phyloP scores from a whole-genome alignment of 805 yeast genomes.

The Starmerella floricola region DNA sequence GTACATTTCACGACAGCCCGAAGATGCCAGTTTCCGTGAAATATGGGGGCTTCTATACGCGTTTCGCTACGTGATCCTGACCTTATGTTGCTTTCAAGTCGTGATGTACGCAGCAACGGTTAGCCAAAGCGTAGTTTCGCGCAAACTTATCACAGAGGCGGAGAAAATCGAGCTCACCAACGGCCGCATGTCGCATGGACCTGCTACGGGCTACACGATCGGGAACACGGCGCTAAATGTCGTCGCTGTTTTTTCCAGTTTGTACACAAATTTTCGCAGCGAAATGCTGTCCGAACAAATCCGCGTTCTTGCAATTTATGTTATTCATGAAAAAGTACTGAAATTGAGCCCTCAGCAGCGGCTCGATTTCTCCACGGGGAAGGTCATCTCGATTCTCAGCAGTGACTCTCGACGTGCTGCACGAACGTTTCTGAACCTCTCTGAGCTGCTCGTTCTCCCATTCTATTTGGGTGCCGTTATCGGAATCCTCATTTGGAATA shows the following conservation, averaged over 20 bases:
- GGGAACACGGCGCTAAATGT: conserved; percentile 50
- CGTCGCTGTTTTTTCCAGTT: conserved; percentile 35
- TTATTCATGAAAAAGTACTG: conserved; percentile 56
- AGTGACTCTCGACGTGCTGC: conserved; percentile 71
- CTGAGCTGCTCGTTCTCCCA: not conserved
- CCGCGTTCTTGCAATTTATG: conserved; percentile 56
- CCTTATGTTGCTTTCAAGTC: not conserved
- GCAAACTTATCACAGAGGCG: conserved; percentile 10
- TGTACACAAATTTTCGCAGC: conserved; percentile 49
- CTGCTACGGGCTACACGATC: conserved; percentile 64
- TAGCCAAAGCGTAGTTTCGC: conserved; percentile 12
- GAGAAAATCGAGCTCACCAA: conserved; percentile 2
- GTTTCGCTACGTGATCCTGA: conserved; percentile 6
- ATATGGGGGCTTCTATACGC: conserved; percentile 16
- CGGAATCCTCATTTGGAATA: conserved; percentile 48
- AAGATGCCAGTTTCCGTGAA: conserved; percentile 5
- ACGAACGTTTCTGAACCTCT: conserved; percentile 23
- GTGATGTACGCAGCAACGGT: conserved; percentile 7
- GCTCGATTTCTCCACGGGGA: conserved; percentile 50
- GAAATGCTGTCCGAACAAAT: conserved; percentile 54
- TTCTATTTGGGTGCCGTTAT: conserved; percentile 34
- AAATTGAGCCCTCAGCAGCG: conserved; percentile 44
- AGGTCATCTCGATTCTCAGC: conserved; percentile 61
- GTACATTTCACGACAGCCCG: conserved; percentile 7
- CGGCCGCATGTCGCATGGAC: conserved; percentile 26